Conservation (phyloP, 768 basidiomycete species). For the Baorangia bicolor region DNA sequence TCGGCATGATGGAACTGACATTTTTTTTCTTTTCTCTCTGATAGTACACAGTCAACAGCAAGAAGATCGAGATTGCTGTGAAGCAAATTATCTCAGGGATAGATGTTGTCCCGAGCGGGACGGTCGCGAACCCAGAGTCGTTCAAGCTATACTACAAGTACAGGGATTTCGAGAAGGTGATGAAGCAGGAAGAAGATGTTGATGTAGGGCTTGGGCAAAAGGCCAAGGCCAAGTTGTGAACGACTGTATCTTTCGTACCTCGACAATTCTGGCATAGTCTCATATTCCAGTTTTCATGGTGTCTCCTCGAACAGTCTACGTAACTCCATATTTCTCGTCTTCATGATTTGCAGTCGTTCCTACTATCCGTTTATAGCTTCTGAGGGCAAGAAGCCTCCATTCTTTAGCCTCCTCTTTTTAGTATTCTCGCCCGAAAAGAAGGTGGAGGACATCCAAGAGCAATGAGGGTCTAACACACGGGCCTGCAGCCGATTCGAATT, state of each 20-base stretch:
- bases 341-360: constrained; percentile 9
- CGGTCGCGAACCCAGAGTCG: constrained; percentile 71
- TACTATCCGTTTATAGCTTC: neutral
- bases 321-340: constrained; percentile 5
- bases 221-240: constrained; percentile 15
- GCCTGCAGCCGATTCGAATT: neutral
- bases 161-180: constrained; percentile 43
- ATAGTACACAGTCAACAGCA: constrained; percentile 74
- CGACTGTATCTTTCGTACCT: neutral
- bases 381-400: neutral
- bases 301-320: constrained; percentile 14
- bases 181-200: constrained; percentile 20
- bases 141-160: constrained; percentile 65
- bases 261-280: neutral
- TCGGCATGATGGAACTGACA: neutral
- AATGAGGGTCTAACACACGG: neutral
- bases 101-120: constrained; percentile 65
- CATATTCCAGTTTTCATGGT: neutral
- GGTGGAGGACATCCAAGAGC: neutral
- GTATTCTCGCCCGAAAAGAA: constrained; percentile 8
- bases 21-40: neutral
- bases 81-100: constrained; percentile 76
- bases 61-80: constrained; percentile 78
- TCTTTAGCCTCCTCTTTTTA: constrained; percentile 14
- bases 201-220: neutral